A percentile compares a stretch with the other conserved stretches of the same genome.
These are phyloP conservation scores for Leptographium lundbergii DNA, from an alignment of 2,329 filamentous ascomycete genomes.

Conservation along the genomic window DNA sequence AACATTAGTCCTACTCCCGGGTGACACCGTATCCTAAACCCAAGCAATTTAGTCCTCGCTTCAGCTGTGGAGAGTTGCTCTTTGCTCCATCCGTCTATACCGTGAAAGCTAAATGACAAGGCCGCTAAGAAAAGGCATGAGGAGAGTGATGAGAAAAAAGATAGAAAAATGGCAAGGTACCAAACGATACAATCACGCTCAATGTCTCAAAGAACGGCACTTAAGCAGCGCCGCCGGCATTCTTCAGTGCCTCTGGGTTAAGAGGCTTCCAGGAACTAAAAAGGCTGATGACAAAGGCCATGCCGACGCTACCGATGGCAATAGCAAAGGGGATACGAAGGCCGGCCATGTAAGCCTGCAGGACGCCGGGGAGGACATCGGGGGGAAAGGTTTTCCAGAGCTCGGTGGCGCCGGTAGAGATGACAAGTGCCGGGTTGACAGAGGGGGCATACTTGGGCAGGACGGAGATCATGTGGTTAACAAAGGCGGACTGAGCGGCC, in stretches of 20 bases:
- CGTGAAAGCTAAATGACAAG: too few species aligned
- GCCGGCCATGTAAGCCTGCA: constrained; percentile 42
- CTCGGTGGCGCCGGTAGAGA: constrained; percentile 31
- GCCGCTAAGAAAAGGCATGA: too few species aligned
- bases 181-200: background rate
- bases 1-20: too few species aligned
- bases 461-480: constrained; percentile 20
- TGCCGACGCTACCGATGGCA: constrained; percentile 7
- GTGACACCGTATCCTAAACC: too few species aligned
- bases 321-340: constrained; percentile 16
- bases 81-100: too few species aligned
- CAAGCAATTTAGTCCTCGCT: too few species aligned
- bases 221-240: constrained; percentile 7
- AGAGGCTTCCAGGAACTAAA: constrained; percentile 10
- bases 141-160: background rate
- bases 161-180: background rate
- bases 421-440: constrained; percentile 12
- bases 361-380: constrained; percentile 33
- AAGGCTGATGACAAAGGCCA: constrained; percentile 18
- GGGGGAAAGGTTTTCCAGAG: constrained; percentile 33
- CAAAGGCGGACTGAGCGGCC: constrained; percentile 26
- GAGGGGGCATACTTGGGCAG: constrained; percentile 13
- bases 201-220: background rate
- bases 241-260: constrained; percentile 8
- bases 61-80: too few species aligned